A percentile compares a stretch with the other conserved stretches of the same genome.
These are phyloP conservation scores for Fragilariopsis cylindrus DNA, from an alignment of 108 stramenopile genomes.

Conservation along the genomic window DNA sequence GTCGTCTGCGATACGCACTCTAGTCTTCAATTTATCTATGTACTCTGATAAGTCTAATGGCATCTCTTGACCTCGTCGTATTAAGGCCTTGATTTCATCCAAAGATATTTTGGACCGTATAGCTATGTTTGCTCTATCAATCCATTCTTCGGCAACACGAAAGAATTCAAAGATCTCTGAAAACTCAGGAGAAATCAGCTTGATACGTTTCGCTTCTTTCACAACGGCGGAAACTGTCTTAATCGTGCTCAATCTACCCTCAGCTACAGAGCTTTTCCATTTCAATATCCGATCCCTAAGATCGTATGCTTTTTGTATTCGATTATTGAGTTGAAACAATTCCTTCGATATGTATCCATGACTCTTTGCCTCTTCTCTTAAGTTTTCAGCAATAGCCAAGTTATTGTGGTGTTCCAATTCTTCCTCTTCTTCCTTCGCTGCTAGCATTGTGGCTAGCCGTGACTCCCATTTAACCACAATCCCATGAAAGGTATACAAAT, in stretches of 20 bases:
- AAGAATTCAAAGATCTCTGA: constrained; percentile 48
- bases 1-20: constrained; percentile 51
- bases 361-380: constrained; percentile 23
- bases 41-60: constrained; percentile 69
- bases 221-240: constrained; percentile 59
- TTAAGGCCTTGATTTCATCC: constrained; percentile 59
- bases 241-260: constrained; percentile 47
- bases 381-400: constrained; percentile 39
- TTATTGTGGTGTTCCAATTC: constrained; percentile 20
- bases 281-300: constrained; percentile 50
- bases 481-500: constrained; percentile 33
- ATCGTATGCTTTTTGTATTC: constrained; percentile 57
- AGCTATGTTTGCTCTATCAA: constrained; percentile 77
- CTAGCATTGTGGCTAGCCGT: constrained; percentile 29
- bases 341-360: constrained; percentile 40
- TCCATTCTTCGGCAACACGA: constrained; percentile 60
- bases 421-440: constrained; percentile 41
- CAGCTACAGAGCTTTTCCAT: constrained; percentile 39
- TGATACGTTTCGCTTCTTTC: constrained; percentile 64
- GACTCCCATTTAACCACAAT: constrained; percentile 52
- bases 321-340: constrained; percentile 48
- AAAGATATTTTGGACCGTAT: constrained; percentile 74
- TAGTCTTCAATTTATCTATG: constrained; percentile 62
- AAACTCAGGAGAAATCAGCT: constrained; percentile 55
- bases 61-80: constrained; percentile 53